Percentiles rank a stretch among this genome's conserved stretches.
These are phyloP conservation scores for Leccinum pachyderme DNA, from an alignment of 1,284 basidiomycete genomes.

Conservation along the genomic window DNA sequence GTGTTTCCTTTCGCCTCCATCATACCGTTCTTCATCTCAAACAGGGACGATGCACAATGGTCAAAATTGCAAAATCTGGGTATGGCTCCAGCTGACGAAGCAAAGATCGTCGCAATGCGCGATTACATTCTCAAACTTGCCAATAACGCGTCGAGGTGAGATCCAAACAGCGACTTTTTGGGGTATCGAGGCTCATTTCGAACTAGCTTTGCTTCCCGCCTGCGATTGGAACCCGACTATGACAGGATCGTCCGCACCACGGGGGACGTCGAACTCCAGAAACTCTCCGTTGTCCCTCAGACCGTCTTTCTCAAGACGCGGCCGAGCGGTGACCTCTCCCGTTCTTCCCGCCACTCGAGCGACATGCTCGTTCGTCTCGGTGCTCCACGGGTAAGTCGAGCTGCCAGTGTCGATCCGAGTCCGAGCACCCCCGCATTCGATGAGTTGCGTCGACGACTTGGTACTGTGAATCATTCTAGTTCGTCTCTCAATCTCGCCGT, in stretches of 20 bases:
- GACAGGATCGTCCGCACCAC: constrained; percentile 66
- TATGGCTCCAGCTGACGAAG: constrained; percentile 77
- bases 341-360: constrained; percentile 36
- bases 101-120: constrained; percentile 79
- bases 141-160: constrained; percentile 60
- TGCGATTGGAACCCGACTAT: constrained; percentile 58
- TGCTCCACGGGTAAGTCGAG: constrained; percentile 45
- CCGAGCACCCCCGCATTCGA: constrained; percentile 58
- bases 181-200: constrained; percentile 4
- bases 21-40: background rate
- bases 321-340: constrained; percentile 39
- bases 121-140: constrained; percentile 88
- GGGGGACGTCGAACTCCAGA: constrained; percentile 71
- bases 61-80: constrained; percentile 78
- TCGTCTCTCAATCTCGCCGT: constrained; percentile 54
- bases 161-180: background rate
- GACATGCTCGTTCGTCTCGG: constrained; percentile 40
- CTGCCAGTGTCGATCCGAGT: constrained; percentile 45
- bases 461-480: constrained; percentile 65
- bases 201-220: constrained; percentile 59
- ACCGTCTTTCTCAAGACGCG: constrained; percentile 86
- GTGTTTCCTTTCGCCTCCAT: constrained; percentile 21
- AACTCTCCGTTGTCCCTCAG: constrained; percentile 89
- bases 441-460: constrained; percentile 68
- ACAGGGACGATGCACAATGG: constrained; percentile 74